Evolutionary conservation across 2,329 filamentous ascomycete genomes (phyloP).

Genomic region (Epichloe sylvatica): DNA sequence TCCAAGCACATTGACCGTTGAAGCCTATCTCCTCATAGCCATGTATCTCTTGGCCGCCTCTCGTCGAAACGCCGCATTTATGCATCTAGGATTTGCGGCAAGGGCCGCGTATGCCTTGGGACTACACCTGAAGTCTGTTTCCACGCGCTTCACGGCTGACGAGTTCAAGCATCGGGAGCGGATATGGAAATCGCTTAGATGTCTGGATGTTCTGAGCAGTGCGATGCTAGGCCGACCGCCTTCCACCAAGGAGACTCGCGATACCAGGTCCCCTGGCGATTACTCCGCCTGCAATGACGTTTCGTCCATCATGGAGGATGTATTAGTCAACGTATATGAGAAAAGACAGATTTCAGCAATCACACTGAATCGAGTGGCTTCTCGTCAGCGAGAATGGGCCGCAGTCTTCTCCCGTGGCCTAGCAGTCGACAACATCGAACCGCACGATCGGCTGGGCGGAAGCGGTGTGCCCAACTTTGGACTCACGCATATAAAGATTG

Average conservation of each 20-base stretch:
- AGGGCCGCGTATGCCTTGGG: slow-evolving; percentile 44
- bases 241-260: slow-evolving; percentile 12
- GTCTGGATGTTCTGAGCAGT: slow-evolving; percentile 15
- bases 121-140: slow-evolving; percentile 26
- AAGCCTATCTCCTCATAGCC: slow-evolving; percentile 40
- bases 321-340: slow-evolving; percentile 17
- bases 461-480: background rate
- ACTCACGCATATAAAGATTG: slow-evolving; percentile 14
- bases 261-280: slow-evolving; percentile 9
- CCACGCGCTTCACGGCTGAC: slow-evolving; percentile 8
- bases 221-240: slow-evolving; percentile 15
- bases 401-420: slow-evolving; percentile 13
- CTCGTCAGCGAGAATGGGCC: slow-evolving; percentile 16
- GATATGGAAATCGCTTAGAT: slow-evolving; percentile 14
- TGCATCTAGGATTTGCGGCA: slow-evolving; percentile 47
- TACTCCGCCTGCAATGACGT: slow-evolving; percentile 8
- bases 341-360: slow-evolving; percentile 11
- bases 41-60: slow-evolving; percentile 47
- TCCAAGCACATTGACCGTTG: slow-evolving; percentile 37
- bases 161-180: slow-evolving; percentile 13
- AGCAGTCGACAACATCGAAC: slow-evolving; percentile 5
- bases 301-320: slow-evolving; percentile 16
- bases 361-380: slow-evolving; percentile 13
- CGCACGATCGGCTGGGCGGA: background rate
- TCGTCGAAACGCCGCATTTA: slow-evolving; percentile 45